Base-by-base conservation (phyloP, 495 filamentous ascomycete genomes). In the Friedmanniomyces simplex region DNA sequence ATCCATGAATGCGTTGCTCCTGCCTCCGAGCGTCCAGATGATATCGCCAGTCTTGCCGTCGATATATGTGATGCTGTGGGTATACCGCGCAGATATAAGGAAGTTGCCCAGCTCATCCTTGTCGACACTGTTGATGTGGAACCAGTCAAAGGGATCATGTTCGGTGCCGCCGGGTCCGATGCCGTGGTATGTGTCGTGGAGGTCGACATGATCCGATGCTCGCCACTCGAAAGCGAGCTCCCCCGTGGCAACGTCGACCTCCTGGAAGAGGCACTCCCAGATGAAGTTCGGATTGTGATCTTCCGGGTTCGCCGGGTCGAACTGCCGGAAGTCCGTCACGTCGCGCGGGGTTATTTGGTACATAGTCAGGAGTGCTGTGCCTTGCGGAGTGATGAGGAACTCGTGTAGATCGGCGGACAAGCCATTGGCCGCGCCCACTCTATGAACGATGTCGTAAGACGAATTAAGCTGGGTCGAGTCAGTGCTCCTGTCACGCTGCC, bases 171-270 rank as follows among this genome's bases (percentile, higher is more conserved):
- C 59, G 16, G 20, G 4, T n/a, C 43, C 50, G 32, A 61, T 51
- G 18, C 14, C 16, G 20, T 48, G 46, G 41, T 65, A 68, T 1
- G 66, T 52, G 7, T 70, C 69, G 48, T 39, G 42, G n/a, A 70
- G 34, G 16, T 53, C 57, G 41, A 67, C 62, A 49, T 74, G 69
- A 6, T 75, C 67, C 0, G 68, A 71, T 20, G 70, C 70, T 11
- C 70, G 67, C 74, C 73, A 76, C 48, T 67, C 47, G 55, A 74
- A 76, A 24, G 74, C n/a, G 6, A 67, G 43, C 3, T 67, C 50
- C 16, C 60, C 60, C 24, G 62, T 67, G 20, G 54, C 55, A 25
- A 70, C 58, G 50, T 67, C 58, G 25, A 70, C 49, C 39, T 67
- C 67, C 48, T 68, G 68, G 46, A 68, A 67, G 22, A 67, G 10